phyloP scores from a whole-genome alignment of 495 filamentous ascomycete species.

The Hyaloscypha hepaticicola region DNA sequence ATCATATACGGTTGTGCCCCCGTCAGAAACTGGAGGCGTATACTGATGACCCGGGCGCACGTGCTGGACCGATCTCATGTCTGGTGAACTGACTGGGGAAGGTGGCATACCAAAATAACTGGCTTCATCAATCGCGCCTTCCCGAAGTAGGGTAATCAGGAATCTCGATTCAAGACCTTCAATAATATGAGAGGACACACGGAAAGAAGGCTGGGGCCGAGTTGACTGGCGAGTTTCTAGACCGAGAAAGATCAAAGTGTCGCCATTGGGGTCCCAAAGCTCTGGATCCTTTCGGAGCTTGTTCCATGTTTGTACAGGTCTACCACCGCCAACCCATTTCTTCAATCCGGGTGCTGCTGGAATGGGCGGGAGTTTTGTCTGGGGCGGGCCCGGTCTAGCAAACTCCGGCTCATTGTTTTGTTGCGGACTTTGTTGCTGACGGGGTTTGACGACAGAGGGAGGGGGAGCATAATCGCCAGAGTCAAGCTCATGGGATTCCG shows the following conservation, averaged over 20 bases:
- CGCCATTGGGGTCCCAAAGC: slow-evolving; percentile 60
- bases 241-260: slow-evolving; percentile 59
- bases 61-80: slow-evolving; percentile 33
- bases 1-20: slow-evolving; percentile 35
- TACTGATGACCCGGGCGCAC: slow-evolving; percentile 23
- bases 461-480: slow-evolving; percentile 12
- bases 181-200: slow-evolving; percentile 55
- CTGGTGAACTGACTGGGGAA: slow-evolving; percentile 43
- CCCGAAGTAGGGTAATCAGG: slow-evolving; percentile 50
- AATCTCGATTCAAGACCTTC: slow-evolving; percentile 53
- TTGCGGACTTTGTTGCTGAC: background rate
- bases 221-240: slow-evolving; percentile 38
- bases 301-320: slow-evolving; percentile 50
- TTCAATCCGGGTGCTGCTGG: slow-evolving; percentile 42
- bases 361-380: slow-evolving; percentile 27
- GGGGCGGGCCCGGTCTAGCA: slow-evolving; percentile 25
- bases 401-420: background rate
- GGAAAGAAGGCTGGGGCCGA: slow-evolving; percentile 53
- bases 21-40: slow-evolving; percentile 46
- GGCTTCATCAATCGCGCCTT: slow-evolving; percentile 49
- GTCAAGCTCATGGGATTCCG: slow-evolving; percentile 21
- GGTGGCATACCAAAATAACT: slow-evolving; percentile 38
- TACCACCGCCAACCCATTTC: slow-evolving; percentile 49
- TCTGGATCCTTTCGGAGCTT: slow-evolving; percentile 59
- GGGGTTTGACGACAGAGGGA: background rate